Base-by-base conservation (phyloP, 2,329 filamentous ascomycete genomes). In the Alternaria sp. region DNA sequence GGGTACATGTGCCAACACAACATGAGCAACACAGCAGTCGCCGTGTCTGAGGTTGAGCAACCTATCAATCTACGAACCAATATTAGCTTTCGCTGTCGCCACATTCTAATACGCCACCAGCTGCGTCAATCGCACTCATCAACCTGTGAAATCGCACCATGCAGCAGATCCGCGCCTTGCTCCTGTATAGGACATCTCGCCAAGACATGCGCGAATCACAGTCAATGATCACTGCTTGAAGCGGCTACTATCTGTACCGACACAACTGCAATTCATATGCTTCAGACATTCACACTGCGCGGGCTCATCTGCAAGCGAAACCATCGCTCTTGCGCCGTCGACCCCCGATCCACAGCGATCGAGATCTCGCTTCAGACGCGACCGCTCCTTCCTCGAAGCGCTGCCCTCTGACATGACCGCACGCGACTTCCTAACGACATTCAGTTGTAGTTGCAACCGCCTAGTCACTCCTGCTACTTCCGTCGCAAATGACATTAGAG, bases 11-110 rank as follows among this genome's bases (percentile, higher is more conserved):
- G 52, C 51, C 53, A 56, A 60, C 67, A 72, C 64, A 50, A 60
- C 69, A 70, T 60, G 59, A 58, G 60, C 62, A 64, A 65, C 56
- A 57, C 52, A 34, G 27, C 38, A 36, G 56, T 49, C 51, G 59
- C 62, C 50, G 46, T 43, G 57, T 66, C 57, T 64, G 55, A 63
- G 56, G 50, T 64, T 64, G 57, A 60, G 27, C 22, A 34, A 30
- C 64, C 67, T 58, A 68, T 67, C 68, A 70, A 59, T 49, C 58
- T 46, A 25, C 61, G 54, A n/a, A 43, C 45, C 62, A 65, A 63
- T 60, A 64, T 67, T 58, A 60, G 54, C 49, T 54, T 57, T 40
- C 59, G 59, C 58, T 41, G 36, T 56, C 50, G 65, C 70, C 64
- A 64, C 68, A 54, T 45, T 36, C n/a, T 34, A 40, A 40, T 22